Percentiles rank a stretch among this genome's conserved stretches.
Evolutionary conservation across 2,329 filamentous ascomycete genomes (phyloP).

Genomic region (Seiridium cupressi): DNA sequence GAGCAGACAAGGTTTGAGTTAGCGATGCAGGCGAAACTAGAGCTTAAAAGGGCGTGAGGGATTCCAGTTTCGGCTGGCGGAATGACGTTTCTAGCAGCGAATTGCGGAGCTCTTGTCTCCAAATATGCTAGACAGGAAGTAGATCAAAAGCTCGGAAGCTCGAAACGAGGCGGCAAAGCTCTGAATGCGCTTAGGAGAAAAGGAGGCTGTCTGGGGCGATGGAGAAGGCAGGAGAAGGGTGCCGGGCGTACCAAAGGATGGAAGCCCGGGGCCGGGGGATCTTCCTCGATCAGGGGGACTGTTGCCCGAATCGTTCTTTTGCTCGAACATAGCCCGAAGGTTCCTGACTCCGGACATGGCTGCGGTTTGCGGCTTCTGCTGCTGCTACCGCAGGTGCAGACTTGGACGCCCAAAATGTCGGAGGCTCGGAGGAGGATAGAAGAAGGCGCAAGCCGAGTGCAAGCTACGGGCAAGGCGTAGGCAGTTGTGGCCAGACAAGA

Average conservation of each 20-base stretch:
- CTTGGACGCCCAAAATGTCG: too few species aligned
- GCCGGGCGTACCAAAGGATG: background rate
- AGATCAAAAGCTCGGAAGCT: too few species aligned
- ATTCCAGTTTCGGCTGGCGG: background rate
- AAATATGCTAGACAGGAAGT: too few species aligned
- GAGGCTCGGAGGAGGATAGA: too few species aligned
- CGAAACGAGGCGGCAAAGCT: too few species aligned
- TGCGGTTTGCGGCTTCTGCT: conserved; percentile 6
- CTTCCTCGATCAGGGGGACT: conserved; percentile 65
- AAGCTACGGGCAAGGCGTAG: background rate
- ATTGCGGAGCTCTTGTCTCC: background rate
- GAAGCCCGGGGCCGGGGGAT: conserved; percentile 45
- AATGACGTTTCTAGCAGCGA: background rate
- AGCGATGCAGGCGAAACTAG: conserved; percentile 16
- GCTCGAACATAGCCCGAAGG: conserved; percentile 78
- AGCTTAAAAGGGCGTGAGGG: too few species aligned
- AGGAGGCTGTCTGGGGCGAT: too few species aligned
- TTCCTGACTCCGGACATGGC: conserved; percentile 68
- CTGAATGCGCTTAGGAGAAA: too few species aligned
- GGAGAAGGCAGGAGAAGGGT: background rate
- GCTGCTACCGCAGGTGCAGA: background rate
- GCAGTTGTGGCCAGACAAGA: background rate
- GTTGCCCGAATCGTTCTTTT: conserved; percentile 42
- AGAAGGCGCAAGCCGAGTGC: background rate
- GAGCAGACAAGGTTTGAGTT: conserved; percentile 26